Conservation (phyloP, 306 rosid genomes). For the Cajanus cajan region DNA sequence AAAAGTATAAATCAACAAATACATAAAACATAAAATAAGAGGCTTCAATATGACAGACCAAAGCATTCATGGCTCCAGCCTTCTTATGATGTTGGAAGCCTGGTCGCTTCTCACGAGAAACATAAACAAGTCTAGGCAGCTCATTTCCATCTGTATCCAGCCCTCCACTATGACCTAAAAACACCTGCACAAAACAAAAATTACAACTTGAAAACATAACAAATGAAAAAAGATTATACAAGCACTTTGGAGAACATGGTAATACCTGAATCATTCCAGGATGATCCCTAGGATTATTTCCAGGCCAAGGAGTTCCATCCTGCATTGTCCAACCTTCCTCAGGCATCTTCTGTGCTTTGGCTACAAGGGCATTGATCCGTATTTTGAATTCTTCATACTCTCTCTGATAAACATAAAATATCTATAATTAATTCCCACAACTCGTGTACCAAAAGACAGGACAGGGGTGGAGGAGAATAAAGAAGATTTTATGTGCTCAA, state of each 20-base stretch:
- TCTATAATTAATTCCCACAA: constrained; percentile 9
- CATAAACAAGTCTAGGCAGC: constrained; percentile 98
- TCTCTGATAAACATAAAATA: constrained; percentile 58
- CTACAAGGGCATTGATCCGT: constrained; percentile 85
- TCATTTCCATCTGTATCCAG: constrained; percentile 99
- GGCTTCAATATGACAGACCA: constrained; percentile 58
- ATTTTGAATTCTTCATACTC: constrained; percentile 98
- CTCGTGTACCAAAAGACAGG: neutral
- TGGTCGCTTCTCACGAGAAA: constrained; percentile 99
- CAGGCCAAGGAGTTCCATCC: constrained; percentile 99
- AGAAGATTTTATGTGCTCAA: neutral
- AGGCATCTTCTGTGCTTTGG: constrained; percentile 96
- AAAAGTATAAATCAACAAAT: neutral
- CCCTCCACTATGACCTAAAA: constrained; percentile 98
- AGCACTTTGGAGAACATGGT: constrained; percentile 3
- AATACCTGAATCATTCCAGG: constrained; percentile 99
- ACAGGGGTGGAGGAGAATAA: neutral
- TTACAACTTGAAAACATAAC: constrained; percentile 2
- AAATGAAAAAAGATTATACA: neutral
- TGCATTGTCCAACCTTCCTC: constrained; percentile 99
- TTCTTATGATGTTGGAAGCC: constrained; percentile 99
- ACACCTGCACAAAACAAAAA: constrained; percentile 63
- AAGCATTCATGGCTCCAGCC: constrained; percentile 99
- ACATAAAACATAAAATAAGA: constrained; percentile 7
- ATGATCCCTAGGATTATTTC: constrained; percentile 98